Conservation (phyloP, 495 filamentous ascomycete species). For the Amorphotheca resinae region DNA sequence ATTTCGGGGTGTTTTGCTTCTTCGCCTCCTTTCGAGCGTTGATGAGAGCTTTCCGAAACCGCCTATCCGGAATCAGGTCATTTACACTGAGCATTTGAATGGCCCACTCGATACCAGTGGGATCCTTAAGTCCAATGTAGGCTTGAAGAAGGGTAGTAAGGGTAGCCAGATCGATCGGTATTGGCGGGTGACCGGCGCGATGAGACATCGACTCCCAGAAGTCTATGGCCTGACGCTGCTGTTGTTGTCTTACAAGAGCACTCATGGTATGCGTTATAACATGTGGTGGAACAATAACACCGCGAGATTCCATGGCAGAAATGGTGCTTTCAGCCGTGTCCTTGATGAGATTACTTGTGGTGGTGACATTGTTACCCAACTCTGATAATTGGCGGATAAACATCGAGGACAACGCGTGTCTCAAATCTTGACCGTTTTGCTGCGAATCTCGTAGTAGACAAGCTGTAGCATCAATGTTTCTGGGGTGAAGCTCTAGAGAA, state of each 20-base stretch:
- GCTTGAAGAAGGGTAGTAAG: conserved; percentile 27
- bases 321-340: conserved; percentile 20
- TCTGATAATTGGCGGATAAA: conserved; percentile 24
- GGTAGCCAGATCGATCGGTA: conserved; percentile 23
- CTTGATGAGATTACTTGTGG: conserved; percentile 7
- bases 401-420: conserved; percentile 16
- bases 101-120: conserved; percentile 22
- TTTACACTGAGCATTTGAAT: conserved; percentile 21
- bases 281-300: conserved; percentile 19
- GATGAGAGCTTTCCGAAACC: conserved; percentile 23
- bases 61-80: conserved; percentile 21
- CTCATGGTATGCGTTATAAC: conserved; percentile 29
- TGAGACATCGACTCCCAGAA: conserved; percentile 25
- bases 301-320: conserved; percentile 19
- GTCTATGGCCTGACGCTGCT: conserved; percentile 23
- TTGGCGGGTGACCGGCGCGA: conserved; percentile 20
- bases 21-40: conserved; percentile 12
- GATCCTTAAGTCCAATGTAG: conserved; percentile 26
- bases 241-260: conserved; percentile 21
- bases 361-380: conserved; percentile 12
- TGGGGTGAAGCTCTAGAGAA: conserved; percentile 17
- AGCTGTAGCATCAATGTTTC: conserved; percentile 17
- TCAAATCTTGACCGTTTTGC: conserved; percentile 24
- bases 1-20: conserved; percentile 11
- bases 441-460: conserved; percentile 25